phyloP scores from a whole-genome alignment of 2,329 filamentous ascomycete genomes.

The Waltergamsia citrina region DNA sequence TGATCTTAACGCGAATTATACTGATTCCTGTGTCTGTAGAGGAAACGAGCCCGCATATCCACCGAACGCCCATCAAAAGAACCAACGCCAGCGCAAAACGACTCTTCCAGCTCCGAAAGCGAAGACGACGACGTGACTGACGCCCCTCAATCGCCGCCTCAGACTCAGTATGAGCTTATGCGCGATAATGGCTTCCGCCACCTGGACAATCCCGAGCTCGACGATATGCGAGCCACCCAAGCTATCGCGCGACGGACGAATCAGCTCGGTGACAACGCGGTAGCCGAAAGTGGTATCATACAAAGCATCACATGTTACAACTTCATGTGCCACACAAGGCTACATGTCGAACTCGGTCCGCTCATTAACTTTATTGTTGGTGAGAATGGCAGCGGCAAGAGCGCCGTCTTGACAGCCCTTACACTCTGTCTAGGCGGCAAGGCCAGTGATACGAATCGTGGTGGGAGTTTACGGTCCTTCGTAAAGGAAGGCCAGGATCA shows the following conservation, averaged over 20 bases:
- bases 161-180: conserved; percentile 53
- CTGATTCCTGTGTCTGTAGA: no score
- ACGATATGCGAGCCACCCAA: conserved; percentile 57
- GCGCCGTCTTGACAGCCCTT: conserved; percentile 85
- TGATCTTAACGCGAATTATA: conserved; percentile 6
- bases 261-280: conserved; percentile 55
- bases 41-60: conserved; percentile 23
- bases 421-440: conserved; percentile 94
- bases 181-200: conserved; percentile 51
- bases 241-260: conserved; percentile 42
- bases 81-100: conserved; percentile 9
- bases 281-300: conserved; percentile 78
- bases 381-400: conserved; percentile 96
- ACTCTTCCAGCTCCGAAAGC: conserved; percentile 13
- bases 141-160: conserved; percentile 26
- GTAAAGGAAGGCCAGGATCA: conserved; percentile 82
- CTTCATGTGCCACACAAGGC: conserved; percentile 89
- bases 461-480: conserved; percentile 78
- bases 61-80: conserved; percentile 10
- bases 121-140: conserved; percentile 20
- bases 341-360: conserved; percentile 79
- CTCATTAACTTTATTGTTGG: conserved; percentile 97
- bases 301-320: conserved; percentile 81
- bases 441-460: conserved; percentile 85
- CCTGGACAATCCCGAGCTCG: conserved; percentile 43